Base-by-base conservation (phyloP, 1,284 basidiomycete genomes). In the Austroboletus novae-zelandiae region DNA sequence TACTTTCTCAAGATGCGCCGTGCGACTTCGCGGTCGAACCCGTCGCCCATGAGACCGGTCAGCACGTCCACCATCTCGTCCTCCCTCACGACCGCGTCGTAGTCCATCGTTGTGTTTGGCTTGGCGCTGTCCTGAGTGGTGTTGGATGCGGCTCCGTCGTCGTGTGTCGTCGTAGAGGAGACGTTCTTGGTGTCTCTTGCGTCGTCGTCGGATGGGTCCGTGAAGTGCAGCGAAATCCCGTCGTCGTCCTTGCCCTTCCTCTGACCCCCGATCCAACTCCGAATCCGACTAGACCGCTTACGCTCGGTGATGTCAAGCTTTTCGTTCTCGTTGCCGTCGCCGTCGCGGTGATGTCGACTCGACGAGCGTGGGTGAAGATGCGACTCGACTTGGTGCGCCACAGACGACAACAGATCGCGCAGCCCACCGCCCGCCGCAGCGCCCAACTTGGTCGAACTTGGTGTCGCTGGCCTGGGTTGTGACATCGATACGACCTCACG, bases 1-100 rank as follows among this genome's bases (percentile, higher is more conserved):
- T 80, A 74, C 59, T 81, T 82, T 47, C 77, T 70, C 48, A 86
- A 71, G 17, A 85, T 72, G 23, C 73, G 71, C 36, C 77, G 75
- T 5, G 74, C 79, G 23, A 76, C 68, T 27, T 77, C 73, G 13
- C 66, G 62, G 47, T 78, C 74, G 41, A 78, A 62, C 43, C 65
- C 67, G 23, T 71, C 76, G 37, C 56, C 68, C 65, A 66, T 69
- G 47, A 66, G 32, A 9, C 49, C 40, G 9, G 43, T 64, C 45
- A 66, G n/a, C 43, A 54, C 39, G n/a, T 61, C 65, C 5, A 70
- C 52, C 40, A 49, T 40, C 40, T 66, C 66, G 34, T 57, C 64
- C 17, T 58, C 61, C 45, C 31, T 53, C 10, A 47, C 17, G 7
- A 15, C 35, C 18, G 58, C 57, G 35, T 65, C 59, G 4, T 59